Evolutionary conservation across 164 flowering plant species (phyloP).

Genomic region (Nelumbo lutea): DNA sequence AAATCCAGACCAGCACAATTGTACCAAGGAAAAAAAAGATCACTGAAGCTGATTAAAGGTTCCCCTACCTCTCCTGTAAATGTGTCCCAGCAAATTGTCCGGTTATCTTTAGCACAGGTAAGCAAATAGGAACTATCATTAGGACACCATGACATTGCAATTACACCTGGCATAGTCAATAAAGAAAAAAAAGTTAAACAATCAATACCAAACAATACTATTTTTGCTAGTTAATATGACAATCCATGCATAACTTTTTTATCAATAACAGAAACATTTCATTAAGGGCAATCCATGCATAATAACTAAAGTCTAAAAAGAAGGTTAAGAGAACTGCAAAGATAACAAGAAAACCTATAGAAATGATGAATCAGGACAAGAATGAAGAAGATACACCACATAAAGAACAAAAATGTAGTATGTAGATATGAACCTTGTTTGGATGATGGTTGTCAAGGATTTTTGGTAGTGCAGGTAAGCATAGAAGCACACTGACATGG

Average conservation of each 20-base stretch:
- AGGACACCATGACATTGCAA: constrained; percentile 99
- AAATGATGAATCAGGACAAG: background rate
- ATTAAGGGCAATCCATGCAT: background rate
- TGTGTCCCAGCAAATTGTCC: constrained; percentile 97
- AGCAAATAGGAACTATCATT: constrained; percentile 78
- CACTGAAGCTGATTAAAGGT: background rate
- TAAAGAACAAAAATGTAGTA: no score
- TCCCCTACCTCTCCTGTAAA: constrained; percentile 62
- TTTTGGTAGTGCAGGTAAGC: no score
- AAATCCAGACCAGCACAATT: background rate
- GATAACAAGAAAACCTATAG: background rate
- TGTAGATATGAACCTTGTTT: no score
- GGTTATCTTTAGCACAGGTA: constrained; percentile 93
- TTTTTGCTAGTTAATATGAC: no score
- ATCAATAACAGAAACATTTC: background rate
- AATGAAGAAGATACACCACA: background rate
- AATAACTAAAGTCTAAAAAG: background rate
- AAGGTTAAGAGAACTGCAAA: background rate
- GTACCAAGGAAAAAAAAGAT: no score
- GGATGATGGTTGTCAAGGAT: no score
- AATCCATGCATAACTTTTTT: no score
- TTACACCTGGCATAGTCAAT: constrained; percentile 62
- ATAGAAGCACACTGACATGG: no score
- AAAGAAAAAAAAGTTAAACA: background rate
- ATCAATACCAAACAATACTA: background rate